Conservation (phyloP, 2,329 filamentous ascomycete genomes). For the Parafenestella ontariensis region DNA sequence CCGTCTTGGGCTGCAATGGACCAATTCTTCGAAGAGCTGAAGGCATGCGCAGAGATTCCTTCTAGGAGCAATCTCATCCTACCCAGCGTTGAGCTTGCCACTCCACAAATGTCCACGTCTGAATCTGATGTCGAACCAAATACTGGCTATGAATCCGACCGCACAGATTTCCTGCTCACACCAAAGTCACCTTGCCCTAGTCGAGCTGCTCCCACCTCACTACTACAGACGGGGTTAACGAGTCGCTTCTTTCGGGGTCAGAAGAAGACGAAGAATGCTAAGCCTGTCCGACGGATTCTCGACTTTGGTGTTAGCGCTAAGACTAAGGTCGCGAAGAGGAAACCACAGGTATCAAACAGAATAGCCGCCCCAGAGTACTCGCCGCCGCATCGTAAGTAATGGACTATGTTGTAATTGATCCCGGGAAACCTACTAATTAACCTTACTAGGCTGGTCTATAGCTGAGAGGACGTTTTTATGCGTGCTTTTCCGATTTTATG, state of each 20-base stretch:
- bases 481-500: constrained; percentile 15
- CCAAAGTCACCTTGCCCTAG: background rate
- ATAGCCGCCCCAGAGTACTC: background rate
- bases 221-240: background rate
- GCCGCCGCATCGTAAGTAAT: background rate
- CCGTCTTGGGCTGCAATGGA: no score
- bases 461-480: constrained; percentile 14
- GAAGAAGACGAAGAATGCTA: background rate
- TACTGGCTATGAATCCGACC: background rate
- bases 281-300: background rate
- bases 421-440: background rate
- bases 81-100: no score
- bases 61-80: no score
- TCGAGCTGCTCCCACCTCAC: background rate
- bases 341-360: background rate
- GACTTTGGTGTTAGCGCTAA: background rate
- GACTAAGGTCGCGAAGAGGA: background rate
- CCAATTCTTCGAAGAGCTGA: no score
- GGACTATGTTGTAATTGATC: background rate
- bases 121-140: no score
- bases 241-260: background rate
- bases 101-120: no score
- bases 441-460: constrained; percentile 2
- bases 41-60: no score
- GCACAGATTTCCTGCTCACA: constrained; percentile 1